Base-by-base conservation (phyloP, 768 basidiomycete genomes). In the Dioszegia aurantiaca region DNA sequence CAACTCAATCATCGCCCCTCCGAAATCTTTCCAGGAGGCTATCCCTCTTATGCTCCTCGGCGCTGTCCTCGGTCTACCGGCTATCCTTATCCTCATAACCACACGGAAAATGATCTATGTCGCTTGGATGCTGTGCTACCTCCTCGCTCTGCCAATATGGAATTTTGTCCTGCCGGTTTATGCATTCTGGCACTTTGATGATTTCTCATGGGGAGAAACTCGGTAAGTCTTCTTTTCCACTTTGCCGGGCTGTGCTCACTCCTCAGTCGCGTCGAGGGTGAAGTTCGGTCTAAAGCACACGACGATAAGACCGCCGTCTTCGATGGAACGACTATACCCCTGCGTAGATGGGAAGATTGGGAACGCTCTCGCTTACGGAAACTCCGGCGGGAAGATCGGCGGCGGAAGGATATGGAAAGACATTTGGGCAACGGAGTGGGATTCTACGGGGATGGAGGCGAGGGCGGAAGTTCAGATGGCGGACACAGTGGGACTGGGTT, bases 341-440 rank as follows among this genome's bases (percentile, higher is more conserved):
- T 98, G 73, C 85, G 94, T n/a, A 83, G 94, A 48, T 99, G 95
- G 95, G 95, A 98, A 78, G 94, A 99, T 68, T 99, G 94, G 95
- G 95, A 99, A 72, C 85, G 92, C 23, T 94, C 91, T 24, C 83
- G 95, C 42, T 81, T 98, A 45, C 87, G 94, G 49, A 98, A 97
- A 78, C 62, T 94, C 30, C 85, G 84, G 60, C 85, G 95, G 1
- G 93, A 95, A 69, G 72, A 70, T 58, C 67, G 63, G 58, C 59
- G 90, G 57, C 79, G 87, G 58, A 81, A 80, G 68, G 91, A 97
- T 6, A 83, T 95, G 64, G 91, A 92, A 69, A 84, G 89, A 16
- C 69, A 74, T 33, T 78, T 77, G 56, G 77, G 77, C 8, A 65
- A 61, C 21, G 70, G 64, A 1, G 31, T 46, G 2, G 54, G 31